Conservation (phyloP, 768 basidiomycete genomes). For the Pilatotrama ljubarskyi region DNA sequence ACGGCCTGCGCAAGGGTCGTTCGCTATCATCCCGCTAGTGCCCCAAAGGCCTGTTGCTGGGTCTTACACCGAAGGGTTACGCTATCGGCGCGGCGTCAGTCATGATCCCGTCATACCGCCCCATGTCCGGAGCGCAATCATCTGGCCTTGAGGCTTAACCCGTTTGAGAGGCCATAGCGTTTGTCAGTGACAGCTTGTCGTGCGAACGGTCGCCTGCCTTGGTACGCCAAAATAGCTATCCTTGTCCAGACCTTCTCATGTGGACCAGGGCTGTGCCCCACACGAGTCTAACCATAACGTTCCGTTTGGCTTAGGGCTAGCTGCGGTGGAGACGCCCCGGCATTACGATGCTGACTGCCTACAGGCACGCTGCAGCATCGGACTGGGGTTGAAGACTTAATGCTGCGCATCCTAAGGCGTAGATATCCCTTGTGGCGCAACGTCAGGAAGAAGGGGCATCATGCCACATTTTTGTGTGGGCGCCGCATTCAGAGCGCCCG, state of each 20-base stretch:
- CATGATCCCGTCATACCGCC: background rate
- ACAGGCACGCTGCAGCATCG: background rate
- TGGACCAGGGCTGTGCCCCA: constrained; percentile 2
- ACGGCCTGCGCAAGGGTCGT: background rate
- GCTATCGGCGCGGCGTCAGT: background rate
- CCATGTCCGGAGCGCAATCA: background rate
- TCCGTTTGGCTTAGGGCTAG: background rate
- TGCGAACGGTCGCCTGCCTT: background rate
- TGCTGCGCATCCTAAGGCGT: background rate
- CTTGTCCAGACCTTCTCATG: constrained; percentile 7
- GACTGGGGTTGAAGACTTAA: background rate
- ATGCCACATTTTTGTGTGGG: background rate
- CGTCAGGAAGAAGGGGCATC: background rate
- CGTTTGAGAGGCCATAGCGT: constrained; percentile 8
- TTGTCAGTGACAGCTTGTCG: constrained; percentile 3
- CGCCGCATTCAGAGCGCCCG: background rate
- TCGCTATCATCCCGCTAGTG: background rate
- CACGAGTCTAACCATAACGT: constrained; percentile 3
- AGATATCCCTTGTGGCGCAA: background rate
- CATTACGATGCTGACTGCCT: background rate
- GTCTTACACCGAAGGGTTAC: background rate
- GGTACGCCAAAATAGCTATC: background rate
- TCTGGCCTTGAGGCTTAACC: background rate
- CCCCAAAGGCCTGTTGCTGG: background rate
- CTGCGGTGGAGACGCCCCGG: background rate